Base-by-base conservation (phyloP, 2,329 filamentous ascomycete species). In the Magnaporthiopsis incrustans region DNA sequence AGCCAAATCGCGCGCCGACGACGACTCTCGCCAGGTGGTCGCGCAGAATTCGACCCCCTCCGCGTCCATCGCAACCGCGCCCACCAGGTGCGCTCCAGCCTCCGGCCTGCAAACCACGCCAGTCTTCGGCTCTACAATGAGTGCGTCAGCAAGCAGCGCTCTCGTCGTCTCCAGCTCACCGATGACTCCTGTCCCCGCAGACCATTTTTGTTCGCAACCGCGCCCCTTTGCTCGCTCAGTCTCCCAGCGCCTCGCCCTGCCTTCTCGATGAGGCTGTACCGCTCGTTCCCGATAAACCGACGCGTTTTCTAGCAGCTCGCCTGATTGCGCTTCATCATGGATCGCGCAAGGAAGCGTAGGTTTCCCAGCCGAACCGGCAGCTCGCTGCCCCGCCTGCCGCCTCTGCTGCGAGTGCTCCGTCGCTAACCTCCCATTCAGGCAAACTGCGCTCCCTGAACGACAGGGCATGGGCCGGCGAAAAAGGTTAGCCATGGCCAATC, bases 391-490 rank as follows among this genome's bases (percentile, higher is more conserved):
- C 38, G 38, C 38, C 38, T 18, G 38, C 38, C 38, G 38, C 15
- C 38, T 44, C 38, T 44, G 38, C 11, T 18, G 38, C 15, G 66
- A 25, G 57, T 61, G 63, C 32, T 58, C 33, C 57, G 30, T 35
- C 59, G 62, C 71, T 75, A 66, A 75, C 64, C 66, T 65, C 64
- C 60, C 57, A 12, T 8, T 69, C 58, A 74, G 92, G 92, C 81
- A 91, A 97, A 81, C 84, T 98, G 78, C 91, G 92, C 81, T 85
- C 89, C 79, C 82, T 96, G 72, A 99, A 99, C 76, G 84, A 87
- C 73, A 86, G 86, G 78, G 91, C 89, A 67, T 99, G 95, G 95
- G 83, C 89, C 74, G 93, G 92, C 72, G 91, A 97, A 72, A 88
- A 85, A 82, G 91, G 94, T 97, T 74, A 67, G 75, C 67, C 63